These are phyloP conservation scores for Verbena officinalis DNA, from an alignment of 257 asterid species.

Conservation along the genomic window DNA sequence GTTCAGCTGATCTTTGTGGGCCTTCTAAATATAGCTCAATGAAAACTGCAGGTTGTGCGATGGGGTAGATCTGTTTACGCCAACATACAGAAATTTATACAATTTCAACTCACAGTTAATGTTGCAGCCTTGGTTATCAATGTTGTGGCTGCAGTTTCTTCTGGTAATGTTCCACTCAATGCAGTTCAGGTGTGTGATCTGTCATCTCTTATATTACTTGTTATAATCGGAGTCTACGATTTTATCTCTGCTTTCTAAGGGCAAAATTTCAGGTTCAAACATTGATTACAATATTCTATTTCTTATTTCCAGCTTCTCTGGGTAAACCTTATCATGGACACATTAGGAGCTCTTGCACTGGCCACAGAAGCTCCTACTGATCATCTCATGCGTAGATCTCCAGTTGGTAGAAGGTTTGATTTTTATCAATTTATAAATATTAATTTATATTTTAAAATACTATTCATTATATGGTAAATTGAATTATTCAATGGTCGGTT, in stretches of 20 bases:
- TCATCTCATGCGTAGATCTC: conserved; percentile 67
- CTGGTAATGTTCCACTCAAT: conserved; percentile 72
- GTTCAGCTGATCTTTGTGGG: too few relatives aligned
- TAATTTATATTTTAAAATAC: not conserved
- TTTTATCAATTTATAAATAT: not conserved
- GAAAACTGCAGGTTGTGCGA: conserved; percentile 63
- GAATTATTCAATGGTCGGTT: not conserved
- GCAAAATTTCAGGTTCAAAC: not conserved
- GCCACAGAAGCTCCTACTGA: conserved; percentile 84
- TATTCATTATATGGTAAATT: not conserved
- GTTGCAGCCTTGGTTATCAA: conserved; percentile 74
- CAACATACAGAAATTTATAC: conserved; percentile 76
- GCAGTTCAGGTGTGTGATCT: conserved; percentile 68
- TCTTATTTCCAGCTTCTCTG: conserved; percentile 62
- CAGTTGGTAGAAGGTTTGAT: conserved; percentile 76
- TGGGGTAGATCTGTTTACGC: conserved; percentile 89
- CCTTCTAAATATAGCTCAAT: not conserved
- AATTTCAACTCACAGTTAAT: conserved; percentile 77
- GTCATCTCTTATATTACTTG: not conserved
- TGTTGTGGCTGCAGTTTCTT: conserved; percentile 74
- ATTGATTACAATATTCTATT: not conserved
- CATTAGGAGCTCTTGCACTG: conserved; percentile 79
- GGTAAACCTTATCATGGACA: conserved; percentile 89
- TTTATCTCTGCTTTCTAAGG: not conserved
- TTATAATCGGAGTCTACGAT: not conserved